These are phyloP conservation scores for Thalassia testudinum DNA, from an alignment of 116 monocot genomes.

Conservation along the genomic window DNA sequence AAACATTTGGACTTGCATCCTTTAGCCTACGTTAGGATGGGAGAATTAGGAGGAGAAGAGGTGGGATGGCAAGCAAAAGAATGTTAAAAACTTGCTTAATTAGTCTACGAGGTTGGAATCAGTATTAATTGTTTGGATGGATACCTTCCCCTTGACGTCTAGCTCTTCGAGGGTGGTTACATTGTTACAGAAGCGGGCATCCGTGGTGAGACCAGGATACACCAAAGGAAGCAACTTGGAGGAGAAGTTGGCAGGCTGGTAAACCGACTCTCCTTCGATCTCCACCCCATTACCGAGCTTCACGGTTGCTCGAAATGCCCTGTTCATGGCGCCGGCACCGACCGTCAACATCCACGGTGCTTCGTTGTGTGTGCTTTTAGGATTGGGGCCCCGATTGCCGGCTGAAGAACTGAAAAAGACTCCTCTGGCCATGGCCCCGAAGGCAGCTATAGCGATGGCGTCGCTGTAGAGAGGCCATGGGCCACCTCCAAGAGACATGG, in stretches of 20 bases:
- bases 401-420: slow-evolving; percentile 55
- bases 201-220: not conserved
- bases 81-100: too few relatives aligned
- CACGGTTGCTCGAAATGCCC: slow-evolving; percentile 41
- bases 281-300: slow-evolving; percentile 23
- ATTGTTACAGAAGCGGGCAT: not conserved
- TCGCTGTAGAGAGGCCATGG: slow-evolving; percentile 53
- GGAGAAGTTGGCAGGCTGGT: slow-evolving; percentile 1
- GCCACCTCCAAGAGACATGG: slow-evolving; percentile 60
- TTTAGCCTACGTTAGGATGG: too few relatives aligned
- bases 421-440: slow-evolving; percentile 42
- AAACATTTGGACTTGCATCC: too few relatives aligned
- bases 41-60: too few relatives aligned
- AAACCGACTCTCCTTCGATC: slow-evolving; percentile 49
- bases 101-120: too few relatives aligned
- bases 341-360: slow-evolving; percentile 84
- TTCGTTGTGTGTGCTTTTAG: slow-evolving; percentile 42
- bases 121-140: too few relatives aligned
- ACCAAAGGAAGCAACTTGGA: not conserved
- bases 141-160: not conserved
- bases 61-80: too few relatives aligned
- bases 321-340: slow-evolving; percentile 50
- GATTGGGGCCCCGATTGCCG: slow-evolving; percentile 52
- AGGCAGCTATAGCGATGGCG: slow-evolving; percentile 67
- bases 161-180: not conserved